Base-by-base conservation (phyloP, 768 basidiomycete genomes). In the Tricholoma bakamatsutake region DNA sequence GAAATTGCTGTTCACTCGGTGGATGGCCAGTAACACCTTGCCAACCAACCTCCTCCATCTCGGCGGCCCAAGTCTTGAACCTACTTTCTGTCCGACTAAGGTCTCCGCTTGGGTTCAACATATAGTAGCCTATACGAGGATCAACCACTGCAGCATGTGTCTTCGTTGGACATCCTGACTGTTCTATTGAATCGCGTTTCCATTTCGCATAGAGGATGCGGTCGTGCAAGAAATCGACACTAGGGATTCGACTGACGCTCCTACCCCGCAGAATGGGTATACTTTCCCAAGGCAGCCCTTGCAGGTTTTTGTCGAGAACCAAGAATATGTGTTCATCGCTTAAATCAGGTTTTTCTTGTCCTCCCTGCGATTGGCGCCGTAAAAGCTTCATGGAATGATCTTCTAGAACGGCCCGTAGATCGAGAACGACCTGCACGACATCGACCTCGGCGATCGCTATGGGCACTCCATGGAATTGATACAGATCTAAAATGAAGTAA, bases 261-360 rank as follows among this genome's bases (percentile, higher is more conserved):
- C 86, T 78, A 8, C 88, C 91, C 40, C 91, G 80, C 10, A 98
- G 72, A 40, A 87, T 80, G 0, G 96, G 94, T 12, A 98, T 83
- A 24, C 89, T 95, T 71, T 98, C 97, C 96, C 96, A 98, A 2
- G 97, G 95, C 54, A 98, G 77, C 0, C 84, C 83, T 64, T 94
- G 91, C 10, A 95, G 73, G 56, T 90, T 85, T 71, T 90, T 91
- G 70, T 98, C 97, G 49, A 98, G 77, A 17, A 96, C 81, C 57
- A 98, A 75, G 73, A 98, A 96, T 34, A 85, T 69, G 65, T 98
- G 96, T 40, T 83, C 77, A 62, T 90, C 87, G 5, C 72, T 61
- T n/a, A 48, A 10, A 15, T n/a, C 58, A 42, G 60, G 30, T 34
- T 51, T 56, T 48, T 61, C 54, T 4, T 59, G 42, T 27, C 62